Percentiles rank a stretch among this genome's conserved stretches.
Evolutionary conservation across 164 flowering plant species (phyloP).

Genomic region (Piper betle): DNA sequence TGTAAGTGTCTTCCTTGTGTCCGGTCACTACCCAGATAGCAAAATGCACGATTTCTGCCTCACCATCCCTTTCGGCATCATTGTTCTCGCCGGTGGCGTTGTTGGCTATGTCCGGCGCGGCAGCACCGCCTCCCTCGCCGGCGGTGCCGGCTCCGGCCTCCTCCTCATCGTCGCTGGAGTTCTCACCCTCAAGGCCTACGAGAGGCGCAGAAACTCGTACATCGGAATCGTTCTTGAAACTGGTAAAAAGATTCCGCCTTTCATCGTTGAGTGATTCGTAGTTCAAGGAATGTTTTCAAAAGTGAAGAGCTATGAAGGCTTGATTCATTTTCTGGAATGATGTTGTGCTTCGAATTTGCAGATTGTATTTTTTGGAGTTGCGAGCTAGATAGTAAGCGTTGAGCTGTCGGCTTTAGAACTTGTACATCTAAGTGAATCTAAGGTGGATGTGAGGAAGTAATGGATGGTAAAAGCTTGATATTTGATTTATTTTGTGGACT

Average conservation of each 20-base stretch:
- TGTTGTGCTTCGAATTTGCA: too few species aligned
- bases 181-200: slow-evolving; percentile 68
- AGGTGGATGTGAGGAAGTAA: too few species aligned
- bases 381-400: too few species aligned
- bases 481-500: too few species aligned
- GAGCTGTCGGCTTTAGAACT: too few species aligned
- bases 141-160: slow-evolving; percentile 65
- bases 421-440: too few species aligned
- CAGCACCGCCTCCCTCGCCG: slow-evolving; percentile 66
- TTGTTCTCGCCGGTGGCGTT: slow-evolving; percentile 56
- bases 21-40: slow-evolving; percentile 5
- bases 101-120: slow-evolving; percentile 64
- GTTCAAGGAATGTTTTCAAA: too few species aligned
- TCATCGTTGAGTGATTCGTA: too few species aligned
- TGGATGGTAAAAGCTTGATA: too few species aligned
- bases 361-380: too few species aligned
- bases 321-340: too few species aligned
- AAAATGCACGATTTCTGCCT: slow-evolving; percentile 96
- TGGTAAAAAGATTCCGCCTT: slow-evolving; percentile 20
- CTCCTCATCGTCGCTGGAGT: slow-evolving; percentile 66
- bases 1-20: neutral
- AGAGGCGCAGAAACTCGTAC: slow-evolving; percentile 55
- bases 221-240: slow-evolving; percentile 54
- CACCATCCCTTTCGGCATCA: slow-evolving; percentile 79
- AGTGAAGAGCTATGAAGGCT: too few species aligned